These are phyloP conservation scores for Aspergillus novoparasiticus DNA, from an alignment of 2,329 filamentous ascomycete species.

Conservation along the genomic window DNA sequence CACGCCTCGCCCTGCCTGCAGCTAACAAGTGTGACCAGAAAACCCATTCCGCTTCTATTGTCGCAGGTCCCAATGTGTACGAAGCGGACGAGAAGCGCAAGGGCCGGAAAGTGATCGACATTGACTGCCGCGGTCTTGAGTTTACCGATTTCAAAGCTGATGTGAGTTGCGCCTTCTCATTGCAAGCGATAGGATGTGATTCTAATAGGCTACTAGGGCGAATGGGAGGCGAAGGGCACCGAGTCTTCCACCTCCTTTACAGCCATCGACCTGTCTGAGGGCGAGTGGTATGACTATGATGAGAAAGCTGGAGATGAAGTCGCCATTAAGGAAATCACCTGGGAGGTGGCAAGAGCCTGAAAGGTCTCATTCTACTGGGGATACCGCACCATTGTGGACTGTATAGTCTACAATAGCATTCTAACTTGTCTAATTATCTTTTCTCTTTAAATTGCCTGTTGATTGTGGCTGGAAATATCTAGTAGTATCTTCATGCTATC, in stretches of 20 bases:
- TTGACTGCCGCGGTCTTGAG: slow-evolving; percentile 92
- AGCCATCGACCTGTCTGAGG: slow-evolving; percentile 79
- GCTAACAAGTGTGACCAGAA: slow-evolving; percentile 27
- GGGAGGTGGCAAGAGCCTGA: slow-evolving; percentile 77
- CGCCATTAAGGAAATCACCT: slow-evolving; percentile 84
- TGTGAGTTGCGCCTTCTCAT: slow-evolving; percentile 51
- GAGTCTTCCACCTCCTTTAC: slow-evolving; percentile 83
- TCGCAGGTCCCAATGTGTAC: slow-evolving; percentile 71
- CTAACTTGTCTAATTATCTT: slow-evolving; percentile 16
- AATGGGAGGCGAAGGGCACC: slow-evolving; percentile 81
- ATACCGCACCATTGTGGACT: background rate
- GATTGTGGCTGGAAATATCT: background rate
- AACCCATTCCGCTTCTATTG: slow-evolving; percentile 74
- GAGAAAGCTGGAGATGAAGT: slow-evolving; percentile 92
- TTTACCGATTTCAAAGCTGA: slow-evolving; percentile 90
- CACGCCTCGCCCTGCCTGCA: background rate
- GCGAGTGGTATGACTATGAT: slow-evolving; percentile 98
- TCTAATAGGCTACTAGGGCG: slow-evolving; percentile 60
- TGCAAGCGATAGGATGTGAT: background rate
- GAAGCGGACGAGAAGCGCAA: slow-evolving; percentile 57
- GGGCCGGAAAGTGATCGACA: slow-evolving; percentile 76
- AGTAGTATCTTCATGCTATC: background rate
- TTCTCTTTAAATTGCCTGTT: background rate
- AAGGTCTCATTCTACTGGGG: background rate
- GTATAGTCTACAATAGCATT: slow-evolving; percentile 11